Evolutionary conservation across 2,329 filamentous ascomycete species (phyloP).

Genomic region (Talaromyces sp.): DNA sequence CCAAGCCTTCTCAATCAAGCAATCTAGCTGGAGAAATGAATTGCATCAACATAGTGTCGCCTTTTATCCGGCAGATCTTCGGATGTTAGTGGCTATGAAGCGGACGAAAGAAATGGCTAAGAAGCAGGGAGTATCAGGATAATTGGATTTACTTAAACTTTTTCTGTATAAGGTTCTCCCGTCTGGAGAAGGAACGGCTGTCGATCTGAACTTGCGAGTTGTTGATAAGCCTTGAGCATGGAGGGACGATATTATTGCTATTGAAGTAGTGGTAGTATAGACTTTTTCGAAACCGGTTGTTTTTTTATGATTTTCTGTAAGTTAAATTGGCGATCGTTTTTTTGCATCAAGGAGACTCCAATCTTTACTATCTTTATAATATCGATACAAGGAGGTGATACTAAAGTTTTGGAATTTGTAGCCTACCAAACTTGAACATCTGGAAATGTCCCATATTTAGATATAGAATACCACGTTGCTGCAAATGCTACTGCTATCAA

Average conservation of each 20-base stretch:
- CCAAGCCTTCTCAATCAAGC: not conserved
- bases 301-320: not conserved
- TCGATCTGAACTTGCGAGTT: conserved; percentile 7
- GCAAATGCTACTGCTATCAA: not conserved
- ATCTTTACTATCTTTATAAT: not conserved
- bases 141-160: conserved; percentile 10
- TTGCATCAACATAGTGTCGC: not conserved
- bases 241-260: not conserved
- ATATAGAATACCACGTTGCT: not conserved
- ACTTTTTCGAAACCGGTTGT: not conserved
- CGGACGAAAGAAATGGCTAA: not conserved
- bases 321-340: no score
- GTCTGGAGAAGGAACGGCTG: not conserved
- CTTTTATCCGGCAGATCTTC: conserved; percentile 9
- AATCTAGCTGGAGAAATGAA: not conserved
- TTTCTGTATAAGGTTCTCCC: not conserved
- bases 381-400: not conserved
- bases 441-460: not conserved
- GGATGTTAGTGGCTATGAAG: conserved; percentile 5
- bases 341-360: not conserved
- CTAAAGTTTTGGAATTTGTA: not conserved
- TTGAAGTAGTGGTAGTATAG: not conserved
- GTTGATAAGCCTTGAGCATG: not conserved
- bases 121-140: not conserved
- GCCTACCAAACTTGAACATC: not conserved